Evolutionary conservation across 257 asterid genomes (phyloP).

Genomic region (Rauvolfia tetraphylla): DNA sequence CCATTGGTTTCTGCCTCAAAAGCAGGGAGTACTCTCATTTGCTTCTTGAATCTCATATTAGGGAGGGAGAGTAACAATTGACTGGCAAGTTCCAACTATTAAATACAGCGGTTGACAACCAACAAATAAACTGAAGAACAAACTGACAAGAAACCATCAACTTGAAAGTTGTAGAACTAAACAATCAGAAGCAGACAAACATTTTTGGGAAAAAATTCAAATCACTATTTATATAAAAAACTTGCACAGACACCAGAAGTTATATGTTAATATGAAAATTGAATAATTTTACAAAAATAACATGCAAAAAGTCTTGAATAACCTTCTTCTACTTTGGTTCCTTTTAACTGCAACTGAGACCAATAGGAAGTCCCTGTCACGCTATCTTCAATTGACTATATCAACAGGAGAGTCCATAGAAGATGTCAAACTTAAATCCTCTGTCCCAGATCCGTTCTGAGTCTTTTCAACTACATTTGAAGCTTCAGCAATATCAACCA

Average conservation of each 20-base stretch:
- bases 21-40: too few relatives aligned
- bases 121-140: not conserved
- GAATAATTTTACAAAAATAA: not conserved
- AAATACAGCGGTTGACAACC: too few relatives aligned
- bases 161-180: not conserved
- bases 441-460: not conserved
- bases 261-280: not conserved
- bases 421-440: not conserved
- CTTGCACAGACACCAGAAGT: not conserved
- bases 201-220: not conserved
- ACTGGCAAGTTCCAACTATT: not conserved
- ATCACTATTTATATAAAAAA: not conserved
- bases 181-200: not conserved
- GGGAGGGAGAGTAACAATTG: too few relatives aligned
- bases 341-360: not conserved
- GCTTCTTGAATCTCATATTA: too few relatives aligned
- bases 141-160: not conserved
- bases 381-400: not conserved
- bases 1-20: too few relatives aligned
- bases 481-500: not conserved
- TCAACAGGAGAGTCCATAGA: conserved; percentile 7
- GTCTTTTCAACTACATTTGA: not conserved
- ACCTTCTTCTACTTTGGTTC: not conserved
- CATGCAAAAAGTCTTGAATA: not conserved
- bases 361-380: not conserved